Evolutionary conservation across 2,329 filamentous ascomycete species (phyloP), one percentile per base, ranked within the genome.

Genomic region (Xylaria multiplex): DNA sequence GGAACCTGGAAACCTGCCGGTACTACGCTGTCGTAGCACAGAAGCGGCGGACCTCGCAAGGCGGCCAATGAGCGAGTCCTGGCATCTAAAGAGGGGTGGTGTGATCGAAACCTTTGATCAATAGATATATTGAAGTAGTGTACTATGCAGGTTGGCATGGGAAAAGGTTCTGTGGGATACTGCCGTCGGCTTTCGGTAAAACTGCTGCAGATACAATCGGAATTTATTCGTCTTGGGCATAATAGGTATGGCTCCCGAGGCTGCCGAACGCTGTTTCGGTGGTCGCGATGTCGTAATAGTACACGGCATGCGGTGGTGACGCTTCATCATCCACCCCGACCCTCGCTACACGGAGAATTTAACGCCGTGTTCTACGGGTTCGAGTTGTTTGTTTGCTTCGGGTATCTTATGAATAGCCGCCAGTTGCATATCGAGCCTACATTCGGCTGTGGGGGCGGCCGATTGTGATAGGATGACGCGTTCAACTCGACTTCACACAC

Each of bases 11-110:
- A 67, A 65, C 58, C 32, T 53, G 64, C 42, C 50, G 62, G 49
- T 67, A 46, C 65, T 42, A 62, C 65, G 50, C 64, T 69, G 64
- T 27, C 49, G 64, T 67, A 48, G 53, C n/a, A 69, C 61, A 46
- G 42, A 55, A 62, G 55, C n/a, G 45, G 67, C 58, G 52, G 58
- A 54, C 45, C 32, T 67, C 65, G 61, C 67, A 69, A 67, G 67
- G 67, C 67, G 58, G 61, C 67, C 64, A 69, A 69, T 69, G 19
- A 52, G 54, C 14, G 27, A 13, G 24, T 45, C 19, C 30, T 9
- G 43, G 37, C 46, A 59, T 50, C 55, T 35, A 24, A 54, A 40
- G 56, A 59, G 14, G 24, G 59, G 53, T 62, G 63, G 48, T 53
- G 55, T 65, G 35, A 55, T 65, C 30, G 53, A 61, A 62, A 37